Percentiles rank a stretch among this genome's conserved stretches.
These are phyloP conservation scores for Melanogaster broomeanus DNA, from an alignment of 768 basidiomycete genomes.

Conservation along the genomic window DNA sequence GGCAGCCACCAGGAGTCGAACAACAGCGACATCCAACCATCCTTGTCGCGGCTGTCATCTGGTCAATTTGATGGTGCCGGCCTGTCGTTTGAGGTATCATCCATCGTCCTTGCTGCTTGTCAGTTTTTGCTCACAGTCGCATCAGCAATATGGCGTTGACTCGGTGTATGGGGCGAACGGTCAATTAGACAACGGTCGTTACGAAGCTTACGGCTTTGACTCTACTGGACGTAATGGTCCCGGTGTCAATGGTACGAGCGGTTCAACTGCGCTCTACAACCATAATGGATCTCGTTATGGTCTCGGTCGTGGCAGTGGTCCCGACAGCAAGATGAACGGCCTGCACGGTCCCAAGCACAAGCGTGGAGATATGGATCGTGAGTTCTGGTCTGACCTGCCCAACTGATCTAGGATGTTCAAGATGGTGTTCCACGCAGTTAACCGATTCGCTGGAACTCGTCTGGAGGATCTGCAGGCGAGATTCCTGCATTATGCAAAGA, in stretches of 20 bases:
- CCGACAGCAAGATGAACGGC: conserved; percentile 86
- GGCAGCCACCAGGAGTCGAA: conserved; percentile 48
- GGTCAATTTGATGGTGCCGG: conserved; percentile 57
- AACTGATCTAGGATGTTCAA: neutral
- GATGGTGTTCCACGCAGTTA: conserved; percentile 53
- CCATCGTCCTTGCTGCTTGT: conserved; percentile 7
- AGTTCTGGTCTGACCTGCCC: conserved; percentile 45
- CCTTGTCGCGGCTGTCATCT: conserved; percentile 66
- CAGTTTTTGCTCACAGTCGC: conserved; percentile 8
- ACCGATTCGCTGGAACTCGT: conserved; percentile 94
- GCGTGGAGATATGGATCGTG: conserved; percentile 88
- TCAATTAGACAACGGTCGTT: conserved; percentile 53
- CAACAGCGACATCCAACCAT: conserved; percentile 65
- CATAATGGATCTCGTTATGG: conserved; percentile 81
- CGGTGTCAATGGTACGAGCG: conserved; percentile 42
- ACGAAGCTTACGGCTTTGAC: conserved; percentile 61
- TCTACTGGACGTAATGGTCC: conserved; percentile 40
- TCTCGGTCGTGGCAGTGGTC: conserved; percentile 54
- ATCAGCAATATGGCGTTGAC: conserved; percentile 59
- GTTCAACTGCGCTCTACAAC: conserved; percentile 78
- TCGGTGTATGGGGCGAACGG: conserved; percentile 48
- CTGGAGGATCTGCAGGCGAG: conserved; percentile 96
- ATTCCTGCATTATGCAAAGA: conserved; percentile 95
- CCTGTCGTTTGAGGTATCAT: conserved; percentile 56
- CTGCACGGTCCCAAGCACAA: conserved; percentile 94